Percentiles rank a stretch among this genome's conserved stretches.
Conservation (phyloP, 1,284 basidiomycete genomes). For the Ustilago nuda region DNA sequence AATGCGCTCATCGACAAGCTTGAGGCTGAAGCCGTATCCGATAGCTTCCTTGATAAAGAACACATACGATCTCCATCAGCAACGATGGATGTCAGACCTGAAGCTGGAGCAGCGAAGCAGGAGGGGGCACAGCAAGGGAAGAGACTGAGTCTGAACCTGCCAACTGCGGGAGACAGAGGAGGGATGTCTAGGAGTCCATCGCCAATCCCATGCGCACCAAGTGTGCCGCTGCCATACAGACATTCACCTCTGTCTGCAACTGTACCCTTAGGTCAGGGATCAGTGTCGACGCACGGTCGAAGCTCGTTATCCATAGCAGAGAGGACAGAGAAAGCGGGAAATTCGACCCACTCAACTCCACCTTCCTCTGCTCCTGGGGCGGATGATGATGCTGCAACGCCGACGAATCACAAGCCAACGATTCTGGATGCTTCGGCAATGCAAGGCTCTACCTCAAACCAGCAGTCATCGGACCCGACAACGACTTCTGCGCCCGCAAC, state of each 20-base stretch:
- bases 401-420: not conserved
- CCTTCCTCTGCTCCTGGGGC: conserved; percentile 16
- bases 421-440: not conserved
- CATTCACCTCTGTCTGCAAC: conserved; percentile 18
- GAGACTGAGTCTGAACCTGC: conserved; percentile 1
- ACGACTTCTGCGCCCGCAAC: not conserved
- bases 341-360: conserved; percentile 9
- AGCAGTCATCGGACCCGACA: not conserved
- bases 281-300: conserved; percentile 15
- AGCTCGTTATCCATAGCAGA: conserved; percentile 13
- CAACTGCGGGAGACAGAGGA: not conserved
- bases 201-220: conserved; percentile 12
- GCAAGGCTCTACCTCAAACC: not conserved
- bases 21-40: conserved; percentile 35
- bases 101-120: not conserved
- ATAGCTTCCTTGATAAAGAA: conserved; percentile 28
- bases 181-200: conserved; percentile 19
- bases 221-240: conserved; percentile 34
- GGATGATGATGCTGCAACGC: not conserved
- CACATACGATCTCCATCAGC: conserved; percentile 14
- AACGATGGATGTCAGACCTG: not conserved
- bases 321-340: not conserved
- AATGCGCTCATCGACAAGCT: conserved; percentile 34
- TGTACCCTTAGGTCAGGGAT: conserved; percentile 5
- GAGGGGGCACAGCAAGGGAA: not conserved